These are phyloP conservation scores for Decorospora gaudefroyi DNA, from an alignment of 2,329 filamentous ascomycete species.

Conservation along the genomic window DNA sequence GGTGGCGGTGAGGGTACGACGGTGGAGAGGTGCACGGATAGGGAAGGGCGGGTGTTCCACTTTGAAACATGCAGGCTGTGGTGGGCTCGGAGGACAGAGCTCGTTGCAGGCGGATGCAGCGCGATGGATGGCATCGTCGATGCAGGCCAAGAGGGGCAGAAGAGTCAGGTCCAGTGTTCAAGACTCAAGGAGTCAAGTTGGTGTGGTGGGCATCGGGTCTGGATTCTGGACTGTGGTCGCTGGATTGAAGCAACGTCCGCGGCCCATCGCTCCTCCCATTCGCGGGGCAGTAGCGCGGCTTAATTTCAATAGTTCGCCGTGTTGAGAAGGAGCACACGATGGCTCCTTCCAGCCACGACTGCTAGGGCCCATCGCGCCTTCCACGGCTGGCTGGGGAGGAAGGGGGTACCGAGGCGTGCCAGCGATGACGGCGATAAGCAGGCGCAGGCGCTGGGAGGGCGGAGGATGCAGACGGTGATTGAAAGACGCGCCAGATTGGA, in stretches of 20 bases:
- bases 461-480: slow-evolving; percentile 4
- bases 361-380: not conserved
- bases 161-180: not conserved
- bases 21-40: not conserved
- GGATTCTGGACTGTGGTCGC: not conserved
- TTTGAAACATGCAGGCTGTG: not conserved
- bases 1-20: not conserved
- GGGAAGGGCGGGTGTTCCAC: not conserved
- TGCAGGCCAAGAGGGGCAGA: not conserved
- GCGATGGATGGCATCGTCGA: not conserved
- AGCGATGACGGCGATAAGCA: not conserved
- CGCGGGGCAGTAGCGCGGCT: slow-evolving; percentile 8
- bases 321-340: slow-evolving; percentile 7
- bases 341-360: not conserved
- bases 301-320: slow-evolving; percentile 17
- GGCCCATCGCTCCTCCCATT: slow-evolving; percentile 4
- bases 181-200: not conserved
- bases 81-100: too few relatives aligned
- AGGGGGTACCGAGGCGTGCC: not conserved
- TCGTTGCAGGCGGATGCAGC: not conserved
- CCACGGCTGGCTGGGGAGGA: not conserved
- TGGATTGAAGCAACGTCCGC: slow-evolving; percentile 8
- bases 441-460: slow-evolving; percentile 8
- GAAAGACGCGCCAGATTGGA: slow-evolving; percentile 3
- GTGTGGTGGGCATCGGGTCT: slow-evolving; percentile 2